A percentile compares a stretch with the other conserved stretches of the same genome.
These are phyloP conservation scores for Papiliotrema laurentii DNA, from an alignment of 1,284 basidiomycete species.

Conservation along the genomic window DNA sequence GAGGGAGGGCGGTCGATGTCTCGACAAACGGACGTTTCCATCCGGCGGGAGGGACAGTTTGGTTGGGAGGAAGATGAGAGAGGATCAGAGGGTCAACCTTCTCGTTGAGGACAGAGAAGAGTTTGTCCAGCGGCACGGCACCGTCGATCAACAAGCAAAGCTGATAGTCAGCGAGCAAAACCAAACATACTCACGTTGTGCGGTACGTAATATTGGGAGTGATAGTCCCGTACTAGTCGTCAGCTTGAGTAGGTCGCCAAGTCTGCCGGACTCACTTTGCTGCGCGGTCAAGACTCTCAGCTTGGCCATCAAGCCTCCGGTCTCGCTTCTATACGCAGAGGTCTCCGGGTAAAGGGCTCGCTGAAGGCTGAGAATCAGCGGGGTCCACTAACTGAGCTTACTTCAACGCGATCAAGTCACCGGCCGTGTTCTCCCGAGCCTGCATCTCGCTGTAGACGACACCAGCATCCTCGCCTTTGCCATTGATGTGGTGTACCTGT, in stretches of 20 bases:
- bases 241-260: constrained; percentile 3
- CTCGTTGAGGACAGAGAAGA: constrained; percentile 69
- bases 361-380: constrained; percentile 58
- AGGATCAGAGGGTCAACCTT: constrained; percentile 77
- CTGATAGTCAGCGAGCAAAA: constrained; percentile 52
- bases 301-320: constrained; percentile 91
- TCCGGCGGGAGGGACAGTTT: constrained; percentile 57
- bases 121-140: constrained; percentile 51
- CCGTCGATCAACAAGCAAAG: constrained; percentile 50
- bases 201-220: constrained; percentile 85
- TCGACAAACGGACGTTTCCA: constrained; percentile 96
- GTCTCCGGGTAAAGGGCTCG: constrained; percentile 71
- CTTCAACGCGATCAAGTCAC: constrained; percentile 84
- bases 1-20: constrained; percentile 66
- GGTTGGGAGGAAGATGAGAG: not conserved
- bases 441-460: constrained; percentile 99
- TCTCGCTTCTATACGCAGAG: constrained; percentile 93
- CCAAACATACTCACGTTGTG: constrained; percentile 70
- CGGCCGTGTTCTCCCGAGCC: constrained; percentile 87
- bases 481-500: constrained; percentile 87
- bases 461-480: constrained; percentile 84
- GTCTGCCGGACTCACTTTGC: constrained; percentile 65
- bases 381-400: constrained; percentile 37
- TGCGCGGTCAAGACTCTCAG: constrained; percentile 81
- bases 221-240: constrained; percentile 76